Percentiles rank a stretch among this genome's conserved stretches.
Conservation (phyloP, 2,329 filamentous ascomycete species). For the Penicillium sp. region DNA sequence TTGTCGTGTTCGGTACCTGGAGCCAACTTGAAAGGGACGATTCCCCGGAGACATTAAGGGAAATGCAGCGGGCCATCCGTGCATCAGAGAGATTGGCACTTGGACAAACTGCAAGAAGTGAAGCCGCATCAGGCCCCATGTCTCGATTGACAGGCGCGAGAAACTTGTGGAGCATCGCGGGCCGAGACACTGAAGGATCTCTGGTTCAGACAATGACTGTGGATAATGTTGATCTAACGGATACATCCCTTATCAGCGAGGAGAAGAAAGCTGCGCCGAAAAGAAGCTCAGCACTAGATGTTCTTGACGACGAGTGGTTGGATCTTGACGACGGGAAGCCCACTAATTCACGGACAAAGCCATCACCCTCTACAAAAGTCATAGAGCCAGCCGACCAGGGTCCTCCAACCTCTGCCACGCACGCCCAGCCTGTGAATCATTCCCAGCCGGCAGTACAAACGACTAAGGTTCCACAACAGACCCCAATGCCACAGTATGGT, state of each 20-base stretch:
- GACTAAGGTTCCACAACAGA: conserved; percentile 2
- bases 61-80: conserved; percentile 34
- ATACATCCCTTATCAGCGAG: conserved; percentile 11
- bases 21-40: conserved; percentile 77
- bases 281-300: background rate
- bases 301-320: conserved; percentile 20
- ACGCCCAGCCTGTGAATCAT: background rate
- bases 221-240: conserved; percentile 55
- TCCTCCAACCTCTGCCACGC: background rate
- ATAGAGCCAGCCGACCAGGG: background rate
- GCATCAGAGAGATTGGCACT: conserved; percentile 32
- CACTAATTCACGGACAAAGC: conserved; percentile 6
- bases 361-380: background rate
- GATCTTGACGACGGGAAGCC: conserved; percentile 18
- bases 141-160: conserved; percentile 34
- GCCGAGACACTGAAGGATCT: conserved; percentile 66
- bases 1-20: conserved; percentile 82
- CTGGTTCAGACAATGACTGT: conserved; percentile 65
- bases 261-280: conserved; percentile 5
- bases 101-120: background rate
- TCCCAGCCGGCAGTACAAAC: background rate
- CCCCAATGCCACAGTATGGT: conserved; percentile 59
- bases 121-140: conserved; percentile 14
- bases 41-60: conserved; percentile 60
- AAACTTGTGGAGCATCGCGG: conserved; percentile 70